Evolutionary conservation across 495 filamentous ascomycete genomes (phyloP).

Genomic region (Penicillium soppii): DNA sequence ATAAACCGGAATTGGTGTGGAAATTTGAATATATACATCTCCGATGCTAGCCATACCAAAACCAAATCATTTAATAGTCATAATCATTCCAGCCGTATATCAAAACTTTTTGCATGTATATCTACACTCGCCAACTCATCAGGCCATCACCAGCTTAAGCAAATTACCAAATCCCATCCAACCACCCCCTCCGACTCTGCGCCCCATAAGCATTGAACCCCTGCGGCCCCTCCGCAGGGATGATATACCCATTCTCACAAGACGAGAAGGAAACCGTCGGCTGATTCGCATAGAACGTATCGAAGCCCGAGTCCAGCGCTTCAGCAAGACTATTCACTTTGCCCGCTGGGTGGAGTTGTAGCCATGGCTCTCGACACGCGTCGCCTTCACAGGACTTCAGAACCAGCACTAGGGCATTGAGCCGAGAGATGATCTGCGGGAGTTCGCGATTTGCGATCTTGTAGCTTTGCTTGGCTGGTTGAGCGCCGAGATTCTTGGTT

Average conservation of each 20-base stretch:
- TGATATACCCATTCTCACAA: conserved; percentile 61
- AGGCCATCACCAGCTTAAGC: neutral
- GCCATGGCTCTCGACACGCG: conserved; percentile 55
- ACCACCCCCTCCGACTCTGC: conserved; percentile 12
- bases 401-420: conserved; percentile 59
- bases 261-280: conserved; percentile 52
- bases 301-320: conserved; percentile 48
- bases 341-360: conserved; percentile 51
- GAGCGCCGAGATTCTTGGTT: conserved; percentile 47
- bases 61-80: neutral
- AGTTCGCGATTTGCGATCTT: conserved; percentile 24
- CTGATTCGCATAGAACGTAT: conserved; percentile 57
- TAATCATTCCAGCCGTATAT: neutral
- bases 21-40: too few relatives aligned
- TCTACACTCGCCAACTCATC: too few relatives aligned
- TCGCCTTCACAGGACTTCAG: conserved; percentile 58
- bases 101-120: neutral
- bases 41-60: too few relatives aligned
- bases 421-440: conserved; percentile 44
- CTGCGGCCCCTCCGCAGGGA: conserved; percentile 59
- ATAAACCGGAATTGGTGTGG: neutral
- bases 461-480: conserved; percentile 16
- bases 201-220: conserved; percentile 24
- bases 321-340: conserved; percentile 33
- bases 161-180: conserved; percentile 17